Conservation (phyloP, 495 filamentous ascomycete genomes). For the Astrocystis sublimbata region DNA sequence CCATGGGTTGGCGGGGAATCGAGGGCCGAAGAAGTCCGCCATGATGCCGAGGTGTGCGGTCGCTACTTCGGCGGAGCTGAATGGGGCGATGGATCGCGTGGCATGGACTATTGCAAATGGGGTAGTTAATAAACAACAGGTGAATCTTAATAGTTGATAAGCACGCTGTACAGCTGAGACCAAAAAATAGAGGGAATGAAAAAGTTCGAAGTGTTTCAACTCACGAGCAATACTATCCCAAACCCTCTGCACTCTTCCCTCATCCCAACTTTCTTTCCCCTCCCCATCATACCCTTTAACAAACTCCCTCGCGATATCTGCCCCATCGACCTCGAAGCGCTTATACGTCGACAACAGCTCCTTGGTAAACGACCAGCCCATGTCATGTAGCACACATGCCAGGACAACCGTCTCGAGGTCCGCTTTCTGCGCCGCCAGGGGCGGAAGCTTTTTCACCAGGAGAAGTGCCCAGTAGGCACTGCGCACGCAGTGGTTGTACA, state of each 20-base stretch:
- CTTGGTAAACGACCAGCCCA: slow-evolving; percentile 46
- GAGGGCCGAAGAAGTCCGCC: slow-evolving; percentile 51
- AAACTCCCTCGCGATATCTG: slow-evolving; percentile 50
- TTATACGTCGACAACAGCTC: slow-evolving; percentile 40
- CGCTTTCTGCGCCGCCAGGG: slow-evolving; percentile 21
- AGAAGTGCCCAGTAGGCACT: slow-evolving; percentile 45
- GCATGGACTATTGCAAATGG: slow-evolving; percentile 37
- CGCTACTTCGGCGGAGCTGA: slow-evolving; percentile 51
- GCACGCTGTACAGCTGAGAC: no score
- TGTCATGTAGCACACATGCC: slow-evolving; percentile 52
- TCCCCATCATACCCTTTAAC: slow-evolving; percentile 26
- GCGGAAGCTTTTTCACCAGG: slow-evolving; percentile 39
- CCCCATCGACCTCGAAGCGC: slow-evolving; percentile 60
- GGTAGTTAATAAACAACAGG: no score
- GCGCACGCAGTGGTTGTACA: slow-evolving; percentile 54
- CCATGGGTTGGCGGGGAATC: slow-evolving; percentile 11
- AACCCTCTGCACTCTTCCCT: slow-evolving; percentile 43
- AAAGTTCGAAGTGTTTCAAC: not conserved
- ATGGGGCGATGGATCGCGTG: slow-evolving; percentile 38
- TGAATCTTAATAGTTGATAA: no score
- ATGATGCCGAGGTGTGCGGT: slow-evolving; percentile 41
- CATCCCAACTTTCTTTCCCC: slow-evolving; percentile 35
- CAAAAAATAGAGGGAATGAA: not conserved
- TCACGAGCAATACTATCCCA: slow-evolving; percentile 56
- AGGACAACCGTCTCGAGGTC: slow-evolving; percentile 50